Conservation (phyloP, 2,329 filamentous ascomycete genomes). For the Fusarium miscanthi region DNA sequence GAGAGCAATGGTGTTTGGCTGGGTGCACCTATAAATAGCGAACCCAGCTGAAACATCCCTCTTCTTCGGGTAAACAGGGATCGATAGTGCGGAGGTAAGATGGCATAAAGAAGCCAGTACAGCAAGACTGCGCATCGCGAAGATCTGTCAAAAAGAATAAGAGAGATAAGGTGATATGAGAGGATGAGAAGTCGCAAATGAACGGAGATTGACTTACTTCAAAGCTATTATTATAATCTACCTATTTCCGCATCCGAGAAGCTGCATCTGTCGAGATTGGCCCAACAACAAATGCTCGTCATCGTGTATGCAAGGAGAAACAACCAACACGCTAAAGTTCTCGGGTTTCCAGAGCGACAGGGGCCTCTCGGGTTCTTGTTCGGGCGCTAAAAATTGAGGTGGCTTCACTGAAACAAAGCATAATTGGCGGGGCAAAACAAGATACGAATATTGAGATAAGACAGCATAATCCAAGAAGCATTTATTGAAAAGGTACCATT, state of each 20-base stretch:
- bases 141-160: not conserved
- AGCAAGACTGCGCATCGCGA: not conserved
- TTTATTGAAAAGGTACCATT: not conserved
- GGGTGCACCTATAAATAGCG: constrained; percentile 18
- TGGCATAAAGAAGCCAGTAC: not conserved
- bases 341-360: constrained; percentile 24
- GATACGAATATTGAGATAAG: not conserved
- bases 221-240: not conserved
- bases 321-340: not conserved
- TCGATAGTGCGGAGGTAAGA: not conserved
- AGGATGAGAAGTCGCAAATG: rapidly evolving
- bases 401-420: not conserved
- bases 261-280: not conserved
- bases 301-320: constrained; percentile 18
- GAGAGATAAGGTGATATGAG: too few relatives aligned
- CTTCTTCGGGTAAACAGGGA: not conserved
- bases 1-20: constrained; percentile 9
- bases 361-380: not conserved
- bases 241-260: too few relatives aligned
- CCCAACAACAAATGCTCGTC: constrained; percentile 12
- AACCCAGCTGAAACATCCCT: not conserved
- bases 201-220: rapidly evolving
- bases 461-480: not conserved
- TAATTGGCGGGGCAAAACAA: not conserved
- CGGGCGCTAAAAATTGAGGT: not conserved